Percentiles rank a stretch among this genome's conserved stretches.
Conservation (phyloP, 1,284 basidiomycete species). For the Trichosporon sp. region DNA sequence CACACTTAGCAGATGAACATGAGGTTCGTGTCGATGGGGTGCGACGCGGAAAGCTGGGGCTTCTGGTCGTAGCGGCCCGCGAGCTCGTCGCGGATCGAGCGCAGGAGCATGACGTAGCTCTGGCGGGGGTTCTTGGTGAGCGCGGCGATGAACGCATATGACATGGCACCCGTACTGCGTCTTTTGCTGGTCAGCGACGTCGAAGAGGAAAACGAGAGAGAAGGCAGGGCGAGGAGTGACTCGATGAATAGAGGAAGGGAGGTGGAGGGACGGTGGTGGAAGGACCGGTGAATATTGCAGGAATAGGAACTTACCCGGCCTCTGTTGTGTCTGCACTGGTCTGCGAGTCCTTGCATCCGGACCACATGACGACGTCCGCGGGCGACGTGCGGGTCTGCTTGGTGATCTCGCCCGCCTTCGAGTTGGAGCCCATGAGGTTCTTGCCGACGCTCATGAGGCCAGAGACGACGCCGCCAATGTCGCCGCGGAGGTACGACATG, state of each 20-base stretch:
- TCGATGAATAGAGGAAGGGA: neutral
- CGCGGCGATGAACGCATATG: conserved; percentile 63
- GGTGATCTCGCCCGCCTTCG: conserved; percentile 34
- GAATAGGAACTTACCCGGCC: conserved; percentile 67
- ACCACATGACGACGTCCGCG: conserved; percentile 65
- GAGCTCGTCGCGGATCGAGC: conserved; percentile 58
- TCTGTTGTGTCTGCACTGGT: conserved; percentile 87
- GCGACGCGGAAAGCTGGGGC: conserved; percentile 58
- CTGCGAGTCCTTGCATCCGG: conserved; percentile 86
- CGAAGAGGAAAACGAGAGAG: neutral
- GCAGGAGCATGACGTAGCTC: conserved; percentile 74
- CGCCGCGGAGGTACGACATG: conserved; percentile 52
- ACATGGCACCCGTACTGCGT: conserved; percentile 63
- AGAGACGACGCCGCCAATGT: conserved; percentile 66
- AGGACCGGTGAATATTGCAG: neutral
- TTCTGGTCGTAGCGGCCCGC: conserved; percentile 71
- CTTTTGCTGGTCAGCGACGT: neutral
- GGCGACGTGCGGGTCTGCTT: conserved; percentile 69
- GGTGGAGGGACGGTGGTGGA: neutral
- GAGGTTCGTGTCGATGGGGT: conserved; percentile 30
- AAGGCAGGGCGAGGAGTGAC: neutral
- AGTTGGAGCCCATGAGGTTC: conserved; percentile 18
- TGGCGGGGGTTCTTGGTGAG: conserved; percentile 64
- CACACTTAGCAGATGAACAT: conserved; percentile 24
- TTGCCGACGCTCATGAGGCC: conserved; percentile 26